Percentiles rank a stretch among this genome's conserved stretches.
These are phyloP conservation scores for Dovyalis caffra DNA, from an alignment of 345 rosid species.

Conservation along the genomic window DNA sequence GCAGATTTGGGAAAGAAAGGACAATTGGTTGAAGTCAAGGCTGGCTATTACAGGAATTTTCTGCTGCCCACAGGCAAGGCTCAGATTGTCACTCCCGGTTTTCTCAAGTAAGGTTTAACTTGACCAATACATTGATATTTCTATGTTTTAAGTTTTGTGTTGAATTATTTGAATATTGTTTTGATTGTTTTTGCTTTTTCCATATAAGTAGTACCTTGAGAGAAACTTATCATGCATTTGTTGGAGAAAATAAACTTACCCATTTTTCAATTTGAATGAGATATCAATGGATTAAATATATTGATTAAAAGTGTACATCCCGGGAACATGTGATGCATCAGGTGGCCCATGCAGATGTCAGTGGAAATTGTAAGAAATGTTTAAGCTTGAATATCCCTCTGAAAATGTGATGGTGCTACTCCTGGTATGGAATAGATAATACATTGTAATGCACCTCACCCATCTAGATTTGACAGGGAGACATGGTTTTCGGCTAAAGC, in stretches of 20 bases:
- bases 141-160: neutral
- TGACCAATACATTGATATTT: neutral
- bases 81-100: slow-evolving; percentile 69
- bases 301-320: neutral
- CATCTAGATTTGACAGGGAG: neutral
- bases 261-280: neutral
- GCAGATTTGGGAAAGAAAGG: slow-evolving; percentile 70
- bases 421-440: neutral
- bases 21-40: slow-evolving; percentile 72
- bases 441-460: neutral
- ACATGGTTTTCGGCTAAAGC: neutral
- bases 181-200: neutral
- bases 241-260: neutral
- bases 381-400: neutral
- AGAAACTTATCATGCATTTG: neutral
- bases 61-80: slow-evolving; percentile 82
- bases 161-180: neutral
- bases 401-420: neutral
- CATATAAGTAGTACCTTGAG: too few relatives aligned
- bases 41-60: slow-evolving; percentile 87
- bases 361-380: neutral
- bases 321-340: neutral
- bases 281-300: neutral
- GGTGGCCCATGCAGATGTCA: neutral
- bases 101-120: slow-evolving; percentile 61